These are phyloP conservation scores for Nepenthes alata DNA, from an alignment of 179 eudicot species.

Conservation along the genomic window DNA sequence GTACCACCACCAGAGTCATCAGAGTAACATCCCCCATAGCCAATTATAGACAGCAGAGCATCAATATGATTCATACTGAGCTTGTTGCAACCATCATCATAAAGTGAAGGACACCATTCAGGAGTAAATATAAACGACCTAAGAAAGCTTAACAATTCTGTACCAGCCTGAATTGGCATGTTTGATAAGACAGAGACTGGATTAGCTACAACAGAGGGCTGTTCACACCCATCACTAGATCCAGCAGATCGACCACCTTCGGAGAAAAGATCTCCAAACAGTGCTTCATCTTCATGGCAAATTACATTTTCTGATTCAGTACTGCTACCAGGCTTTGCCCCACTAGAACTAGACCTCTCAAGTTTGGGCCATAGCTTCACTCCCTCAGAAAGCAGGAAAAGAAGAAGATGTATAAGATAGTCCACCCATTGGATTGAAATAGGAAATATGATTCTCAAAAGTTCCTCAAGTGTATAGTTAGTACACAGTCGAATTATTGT, in stretches of 20 bases:
- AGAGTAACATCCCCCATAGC: slow-evolving; percentile 32
- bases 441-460: slow-evolving; percentile 48
- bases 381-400: slow-evolving; percentile 80
- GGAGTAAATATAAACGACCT: slow-evolving; percentile 52
- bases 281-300: slow-evolving; percentile 94
- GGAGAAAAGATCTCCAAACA: slow-evolving; percentile 94
- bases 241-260: slow-evolving; percentile 91
- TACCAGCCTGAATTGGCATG: slow-evolving; percentile 65
- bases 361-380: slow-evolving; percentile 63
- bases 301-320: slow-evolving; percentile 56
- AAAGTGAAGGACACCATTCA: slow-evolving; percentile 56
- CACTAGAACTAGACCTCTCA: slow-evolving; percentile 59
- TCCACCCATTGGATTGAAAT: slow-evolving; percentile 70
- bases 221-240: slow-evolving; percentile 77
- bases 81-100: slow-evolving; percentile 52
- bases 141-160: slow-evolving; percentile 53
- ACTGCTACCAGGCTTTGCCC: slow-evolving; percentile 39
- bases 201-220: slow-evolving; percentile 38
- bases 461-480: slow-evolving; percentile 50
- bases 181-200: slow-evolving; percentile 42
- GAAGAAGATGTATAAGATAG: slow-evolving; percentile 57
- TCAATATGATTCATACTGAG: slow-evolving; percentile 52
- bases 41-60: slow-evolving; percentile 54
- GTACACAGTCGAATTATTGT: slow-evolving; percentile 32
- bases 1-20: slow-evolving; percentile 50